phyloP scores from a whole-genome alignment of 2,329 filamentous ascomycete species.

The Fusarium gaditjirri region DNA sequence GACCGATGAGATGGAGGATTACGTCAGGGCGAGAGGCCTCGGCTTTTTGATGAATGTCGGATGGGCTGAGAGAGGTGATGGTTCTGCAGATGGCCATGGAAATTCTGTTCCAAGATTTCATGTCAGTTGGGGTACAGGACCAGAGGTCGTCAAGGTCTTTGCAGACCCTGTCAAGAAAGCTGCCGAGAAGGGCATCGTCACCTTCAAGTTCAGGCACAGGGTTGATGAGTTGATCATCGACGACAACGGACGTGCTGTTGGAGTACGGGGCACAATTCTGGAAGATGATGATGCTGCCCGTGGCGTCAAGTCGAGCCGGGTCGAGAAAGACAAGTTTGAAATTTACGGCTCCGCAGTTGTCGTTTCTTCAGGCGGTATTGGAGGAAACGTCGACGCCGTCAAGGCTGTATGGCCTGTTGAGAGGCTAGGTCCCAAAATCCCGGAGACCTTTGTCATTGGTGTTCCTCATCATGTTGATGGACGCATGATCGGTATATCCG shows the following conservation, averaged over 20 bases:
- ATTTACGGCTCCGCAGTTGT: conserved; percentile 63
- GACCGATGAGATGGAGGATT: conserved; percentile 66
- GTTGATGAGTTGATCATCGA: conserved; percentile 68
- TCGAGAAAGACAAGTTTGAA: conserved; percentile 62
- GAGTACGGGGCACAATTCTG: conserved; percentile 64
- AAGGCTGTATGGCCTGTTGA: conserved; percentile 68
- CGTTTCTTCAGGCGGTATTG: conserved; percentile 68
- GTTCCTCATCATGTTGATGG: conserved; percentile 74
- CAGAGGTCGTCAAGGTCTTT: conserved; percentile 68
- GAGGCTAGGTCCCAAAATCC: conserved; percentile 65
- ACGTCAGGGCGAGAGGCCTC: conserved; percentile 64
- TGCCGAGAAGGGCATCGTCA: conserved; percentile 62
- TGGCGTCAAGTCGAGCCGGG: conserved; percentile 64
- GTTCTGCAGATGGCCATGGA: conserved; percentile 66
- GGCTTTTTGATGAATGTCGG: conserved; percentile 65
- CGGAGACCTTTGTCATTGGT: conserved; percentile 66
- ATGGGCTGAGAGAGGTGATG: conserved; percentile 70
- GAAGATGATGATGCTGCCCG: conserved; percentile 60
- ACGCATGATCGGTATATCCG: conserved; percentile 68
- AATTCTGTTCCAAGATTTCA: conserved; percentile 73
- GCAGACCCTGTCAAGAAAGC: conserved; percentile 64
- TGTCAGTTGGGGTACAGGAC: conserved; percentile 69
- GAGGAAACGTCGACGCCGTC: conserved; percentile 69
- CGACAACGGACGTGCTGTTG: conserved; percentile 61
- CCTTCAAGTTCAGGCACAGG: conserved; percentile 65